phyloP scores from a whole-genome alignment of 2,329 filamentous ascomycete species.

The Sclerotinia minor region DNA sequence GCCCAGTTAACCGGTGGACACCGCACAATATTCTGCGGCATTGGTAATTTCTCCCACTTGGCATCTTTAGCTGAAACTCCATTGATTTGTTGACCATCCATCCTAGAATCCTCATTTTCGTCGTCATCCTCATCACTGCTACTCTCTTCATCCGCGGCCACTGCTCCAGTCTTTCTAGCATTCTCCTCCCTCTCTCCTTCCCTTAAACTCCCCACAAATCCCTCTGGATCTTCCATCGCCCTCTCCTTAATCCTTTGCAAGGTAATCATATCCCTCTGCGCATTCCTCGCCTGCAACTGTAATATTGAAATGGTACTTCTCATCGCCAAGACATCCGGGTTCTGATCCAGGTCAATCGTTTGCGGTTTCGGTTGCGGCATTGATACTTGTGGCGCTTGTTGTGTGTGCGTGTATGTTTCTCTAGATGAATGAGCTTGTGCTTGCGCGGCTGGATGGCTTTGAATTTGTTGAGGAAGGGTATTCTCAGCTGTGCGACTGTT shows the following conservation, averaged over 20 bases:
- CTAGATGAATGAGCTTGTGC: slow-evolving; percentile 29
- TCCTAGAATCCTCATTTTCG: slow-evolving; percentile 30
- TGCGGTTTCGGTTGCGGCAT: slow-evolving; percentile 47
- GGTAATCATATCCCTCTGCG: slow-evolving; percentile 70
- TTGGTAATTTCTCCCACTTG: slow-evolving; percentile 66
- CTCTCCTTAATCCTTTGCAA: slow-evolving; percentile 69
- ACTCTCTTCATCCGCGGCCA: slow-evolving; percentile 23
- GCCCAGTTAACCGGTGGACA: slow-evolving; percentile 92
- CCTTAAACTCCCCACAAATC: slow-evolving; percentile 68
- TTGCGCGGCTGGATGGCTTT: slow-evolving; percentile 21
- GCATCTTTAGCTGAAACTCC: slow-evolving; percentile 8
- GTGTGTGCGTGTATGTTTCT: slow-evolving; percentile 48
- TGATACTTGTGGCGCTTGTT: slow-evolving; percentile 44
- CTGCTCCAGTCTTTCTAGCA: slow-evolving; percentile 38
- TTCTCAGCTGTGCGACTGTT: not conserved
- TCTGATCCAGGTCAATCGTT: slow-evolving; percentile 60
- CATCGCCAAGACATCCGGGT: slow-evolving; percentile 85
- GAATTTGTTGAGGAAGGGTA: not conserved
- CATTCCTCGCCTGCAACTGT: slow-evolving; percentile 80
- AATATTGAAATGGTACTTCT: slow-evolving; percentile 82
- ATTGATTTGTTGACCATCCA: slow-evolving; percentile 14
- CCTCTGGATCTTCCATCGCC: slow-evolving; percentile 69
- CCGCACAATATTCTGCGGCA: slow-evolving; percentile 77
- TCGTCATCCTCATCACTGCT: slow-evolving; percentile 28
- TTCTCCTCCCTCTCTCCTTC: slow-evolving; percentile 54